Conservation (phyloP, 305 asterid genomes). For the Solanum hybrid region DNA sequence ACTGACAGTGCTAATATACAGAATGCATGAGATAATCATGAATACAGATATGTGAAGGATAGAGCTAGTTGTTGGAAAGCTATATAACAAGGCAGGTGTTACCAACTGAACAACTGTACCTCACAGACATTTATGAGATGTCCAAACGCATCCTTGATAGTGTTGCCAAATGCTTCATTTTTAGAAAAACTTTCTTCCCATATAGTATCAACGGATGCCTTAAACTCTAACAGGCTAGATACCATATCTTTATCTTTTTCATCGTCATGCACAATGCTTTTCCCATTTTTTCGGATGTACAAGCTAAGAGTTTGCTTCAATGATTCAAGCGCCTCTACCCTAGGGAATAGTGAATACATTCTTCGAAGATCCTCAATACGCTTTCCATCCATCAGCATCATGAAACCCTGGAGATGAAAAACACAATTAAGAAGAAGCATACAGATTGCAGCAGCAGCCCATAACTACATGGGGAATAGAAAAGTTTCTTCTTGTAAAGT, state of each 20-base stretch:
- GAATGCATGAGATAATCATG: background rate
- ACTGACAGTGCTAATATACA: background rate
- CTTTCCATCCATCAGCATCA: slow-evolving; percentile 78
- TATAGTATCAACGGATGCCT: slow-evolving; percentile 76
- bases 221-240: slow-evolving; percentile 70
- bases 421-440: background rate
- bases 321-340: slow-evolving; percentile 80
- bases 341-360: slow-evolving; percentile 59
- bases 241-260: slow-evolving; percentile 99
- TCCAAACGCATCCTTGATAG: slow-evolving; percentile 93
- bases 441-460: background rate
- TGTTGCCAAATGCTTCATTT: slow-evolving; percentile 84
- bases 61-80: background rate
- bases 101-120: background rate
- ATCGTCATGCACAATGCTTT: slow-evolving; percentile 80
- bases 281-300: slow-evolving; percentile 81
- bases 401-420: slow-evolving; percentile 58
- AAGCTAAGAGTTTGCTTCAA: slow-evolving; percentile 70
- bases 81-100: background rate
- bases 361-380: slow-evolving; percentile 87
- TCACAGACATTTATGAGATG: slow-evolving; percentile 69
- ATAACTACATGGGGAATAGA: background rate
- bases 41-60: background rate
- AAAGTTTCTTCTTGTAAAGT: background rate
- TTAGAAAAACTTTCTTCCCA: slow-evolving; percentile 88